Evolutionary conservation across 2,329 filamentous ascomycete species (phyloP), one percentile per base, ranked within the genome.

Genomic region (Karstenula rhodostoma): DNA sequence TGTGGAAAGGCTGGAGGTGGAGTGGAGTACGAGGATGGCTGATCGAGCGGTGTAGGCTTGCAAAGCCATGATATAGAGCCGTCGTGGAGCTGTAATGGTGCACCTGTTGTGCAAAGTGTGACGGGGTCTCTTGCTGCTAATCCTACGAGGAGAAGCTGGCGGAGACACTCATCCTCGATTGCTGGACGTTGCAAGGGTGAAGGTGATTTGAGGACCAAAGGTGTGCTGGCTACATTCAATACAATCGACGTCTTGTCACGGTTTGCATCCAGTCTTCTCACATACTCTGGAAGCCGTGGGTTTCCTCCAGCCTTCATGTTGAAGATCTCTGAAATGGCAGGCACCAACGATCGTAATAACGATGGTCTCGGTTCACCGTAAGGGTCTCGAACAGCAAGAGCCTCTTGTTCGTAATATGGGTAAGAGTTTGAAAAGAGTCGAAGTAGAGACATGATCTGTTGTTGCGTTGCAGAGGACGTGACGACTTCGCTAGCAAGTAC

Each of bases 201-300:
- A 3, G 67, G 58, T 10, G 76, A 69, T 33, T 71, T 73, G 1
- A 81, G 61, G 4, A 73, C 73, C 29, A 82, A 60, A 8, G 79
- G 79, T 27, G 78, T 70, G 15, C 77, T 75, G 58, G 77, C 76
- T 10, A 75, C 74, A 52, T 78, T 80, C 10, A 82, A 66, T 19
- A 77, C 76, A 59, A 82, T 81, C 19, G 75, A 75, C 1, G 77
- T 75, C 62, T 80, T 80, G 67, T 81, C 79, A 54, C 79, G 78
- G 50, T 79, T 77, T 5, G 80, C 79, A 58, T 80, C 78, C 3
- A 80, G 73, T 33, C 74, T 68, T 32, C 78, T 67, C 43, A 79
- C 68, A 56, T 77, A 74, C 40, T 75, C 74, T 25, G 79, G 78
- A 35, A 81, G 66, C 23, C 73, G 67, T 46, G 78, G 78, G 53